phyloP scores from a whole-genome alignment of 2,329 filamentous ascomycete species.

The Pyrenochaeta sp. region DNA sequence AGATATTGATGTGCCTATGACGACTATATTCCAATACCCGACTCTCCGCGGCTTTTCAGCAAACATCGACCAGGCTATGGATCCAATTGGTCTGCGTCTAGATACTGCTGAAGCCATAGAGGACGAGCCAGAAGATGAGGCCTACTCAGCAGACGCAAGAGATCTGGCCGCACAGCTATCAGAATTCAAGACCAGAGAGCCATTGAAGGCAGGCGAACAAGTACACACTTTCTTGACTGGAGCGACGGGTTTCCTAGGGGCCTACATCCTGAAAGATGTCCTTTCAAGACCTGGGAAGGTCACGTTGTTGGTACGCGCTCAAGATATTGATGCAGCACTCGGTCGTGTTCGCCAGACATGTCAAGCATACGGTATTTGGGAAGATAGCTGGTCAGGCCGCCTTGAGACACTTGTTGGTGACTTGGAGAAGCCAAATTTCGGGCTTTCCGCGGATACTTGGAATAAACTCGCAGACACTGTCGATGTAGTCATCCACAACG shows the following conservation, averaged over 20 bases:
- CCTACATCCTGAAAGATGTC: conserved; percentile 80
- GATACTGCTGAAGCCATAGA: conserved; percentile 50
- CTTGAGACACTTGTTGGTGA: conserved; percentile 77
- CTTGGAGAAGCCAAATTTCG: conserved; percentile 75
- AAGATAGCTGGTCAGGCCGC: conserved; percentile 70
- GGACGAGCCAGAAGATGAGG: conserved; percentile 59
- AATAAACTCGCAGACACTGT: conserved; percentile 69
- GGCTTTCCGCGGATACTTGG: conserved; percentile 73
- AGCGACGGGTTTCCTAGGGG: conserved; percentile 87
- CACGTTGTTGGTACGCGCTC: conserved; percentile 78
- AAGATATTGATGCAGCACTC: conserved; percentile 66
- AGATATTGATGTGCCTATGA: conserved; percentile 74
- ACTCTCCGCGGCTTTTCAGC: conserved; percentile 66
- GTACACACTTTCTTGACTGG: conserved; percentile 83
- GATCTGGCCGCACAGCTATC: conserved; percentile 60
- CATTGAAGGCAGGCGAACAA: conserved; percentile 50
- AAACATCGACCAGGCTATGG: conserved; percentile 60
- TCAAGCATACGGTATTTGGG: conserved; percentile 82
- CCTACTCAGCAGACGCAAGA: conserved; percentile 63
- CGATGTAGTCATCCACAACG: conserved; percentile 80
- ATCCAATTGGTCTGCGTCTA: conserved; percentile 58
- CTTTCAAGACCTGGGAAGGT: conserved; percentile 72
- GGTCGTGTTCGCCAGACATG: conserved; percentile 73
- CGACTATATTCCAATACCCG: conserved; percentile 72
- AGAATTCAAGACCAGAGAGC: conserved; percentile 48